Percentiles rank a stretch among this genome's conserved stretches.
phyloP scores from a whole-genome alignment of 2,329 filamentous ascomycete species.

The Cladobotryum mycophilum region DNA sequence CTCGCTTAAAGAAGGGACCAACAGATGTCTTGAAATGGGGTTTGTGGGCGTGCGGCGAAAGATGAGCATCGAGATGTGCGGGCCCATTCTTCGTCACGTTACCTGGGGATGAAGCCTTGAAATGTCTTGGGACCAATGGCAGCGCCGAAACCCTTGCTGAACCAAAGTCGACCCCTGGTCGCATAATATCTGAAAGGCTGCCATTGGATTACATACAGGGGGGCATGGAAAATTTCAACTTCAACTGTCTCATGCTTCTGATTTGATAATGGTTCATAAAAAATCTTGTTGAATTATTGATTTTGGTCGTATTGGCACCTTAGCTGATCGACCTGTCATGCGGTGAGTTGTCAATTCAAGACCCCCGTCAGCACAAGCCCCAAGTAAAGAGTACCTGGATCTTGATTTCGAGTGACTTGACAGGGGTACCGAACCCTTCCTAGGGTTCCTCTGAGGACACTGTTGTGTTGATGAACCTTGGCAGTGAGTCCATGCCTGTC shows the following conservation, averaged over 20 bases:
- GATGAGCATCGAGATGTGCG: constrained; percentile 1
- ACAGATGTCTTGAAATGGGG: background rate
- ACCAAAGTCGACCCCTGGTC: constrained; percentile 22
- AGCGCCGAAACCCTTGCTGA: constrained; percentile 25
- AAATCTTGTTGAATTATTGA: background rate
- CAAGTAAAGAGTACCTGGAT: constrained; percentile 25
- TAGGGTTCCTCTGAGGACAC: background rate
- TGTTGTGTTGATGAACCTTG: too few relatives aligned
- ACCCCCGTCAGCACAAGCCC: constrained; percentile 18
- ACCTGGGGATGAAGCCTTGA: constrained; percentile 23
- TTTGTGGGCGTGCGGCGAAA: background rate
- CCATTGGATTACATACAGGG: constrained; percentile 22
- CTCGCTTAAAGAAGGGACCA: background rate
- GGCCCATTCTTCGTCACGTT: constrained; percentile 25
- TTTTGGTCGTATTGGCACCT: background rate
- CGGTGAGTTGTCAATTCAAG: constrained; percentile 22
- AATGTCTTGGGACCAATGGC: constrained; percentile 29
- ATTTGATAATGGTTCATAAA: too few relatives aligned
- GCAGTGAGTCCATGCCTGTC: too few relatives aligned
- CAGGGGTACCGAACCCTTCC: constrained; percentile 11
- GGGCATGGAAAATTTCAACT: constrained; percentile 2
- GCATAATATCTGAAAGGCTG: constrained; percentile 25
- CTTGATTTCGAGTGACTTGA: constrained; percentile 22
- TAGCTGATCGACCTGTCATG: constrained; percentile 4
- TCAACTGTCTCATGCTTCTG: too few relatives aligned